A percentile compares a stretch with the other conserved stretches of the same genome.
Evolutionary conservation across 805 yeast species (phyloP).

Genomic region (Kodamaea hsintzibuensis): DNA sequence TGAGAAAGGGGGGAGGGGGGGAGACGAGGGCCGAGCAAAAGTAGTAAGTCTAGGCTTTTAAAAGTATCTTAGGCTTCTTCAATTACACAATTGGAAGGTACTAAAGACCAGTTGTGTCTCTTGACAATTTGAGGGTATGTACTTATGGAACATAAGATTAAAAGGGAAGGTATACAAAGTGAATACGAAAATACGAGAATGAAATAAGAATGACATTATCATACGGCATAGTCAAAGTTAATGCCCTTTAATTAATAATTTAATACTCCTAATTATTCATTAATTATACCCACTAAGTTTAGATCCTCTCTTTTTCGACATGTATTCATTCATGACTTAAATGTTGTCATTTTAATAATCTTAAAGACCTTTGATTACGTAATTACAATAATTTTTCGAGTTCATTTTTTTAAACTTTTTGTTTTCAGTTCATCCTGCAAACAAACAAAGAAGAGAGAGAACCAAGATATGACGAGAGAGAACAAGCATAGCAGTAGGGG

Average conservation of each 20-base stretch:
- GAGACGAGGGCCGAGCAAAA: too few species aligned
- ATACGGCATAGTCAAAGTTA: neutral
- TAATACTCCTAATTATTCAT: too few species aligned
- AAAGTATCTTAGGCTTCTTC: too few species aligned
- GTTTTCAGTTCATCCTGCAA: neutral
- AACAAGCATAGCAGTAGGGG: neutral
- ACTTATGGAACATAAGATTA: neutral
- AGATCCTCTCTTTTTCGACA: too few species aligned
- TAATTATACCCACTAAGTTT: too few species aligned
- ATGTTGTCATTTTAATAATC: too few species aligned
- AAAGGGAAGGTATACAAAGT: neutral
- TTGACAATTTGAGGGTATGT: neutral
- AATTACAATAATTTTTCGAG: too few species aligned
- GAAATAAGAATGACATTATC: neutral
- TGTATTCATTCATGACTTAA: too few species aligned
- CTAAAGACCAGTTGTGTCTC: neutral
- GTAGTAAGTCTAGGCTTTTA: too few species aligned
- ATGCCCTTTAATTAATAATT: neutral
- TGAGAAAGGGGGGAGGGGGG: neutral
- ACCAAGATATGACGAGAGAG: slow-evolving; percentile 1
- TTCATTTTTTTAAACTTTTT: neutral
- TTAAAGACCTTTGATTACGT: too few species aligned
- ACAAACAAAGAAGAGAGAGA: neutral
- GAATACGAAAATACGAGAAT: neutral
- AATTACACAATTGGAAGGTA: neutral